A percentile compares a stretch with the other conserved stretches of the same genome.
Conservation (phyloP, 257 asterid species). For the Solanum pennellii region DNA sequence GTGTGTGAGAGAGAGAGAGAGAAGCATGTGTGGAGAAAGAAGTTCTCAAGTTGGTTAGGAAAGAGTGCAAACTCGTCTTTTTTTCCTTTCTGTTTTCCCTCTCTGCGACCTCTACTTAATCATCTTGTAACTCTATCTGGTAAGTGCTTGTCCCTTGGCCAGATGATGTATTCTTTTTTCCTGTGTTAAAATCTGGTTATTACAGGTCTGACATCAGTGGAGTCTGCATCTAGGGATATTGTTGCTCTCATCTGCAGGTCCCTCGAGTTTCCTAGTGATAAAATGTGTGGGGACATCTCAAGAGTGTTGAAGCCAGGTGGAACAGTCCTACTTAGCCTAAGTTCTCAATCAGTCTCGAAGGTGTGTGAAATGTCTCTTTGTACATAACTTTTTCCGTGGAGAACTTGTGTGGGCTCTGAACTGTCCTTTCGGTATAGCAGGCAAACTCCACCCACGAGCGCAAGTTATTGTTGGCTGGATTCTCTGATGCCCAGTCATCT, state of each 20-base stretch:
- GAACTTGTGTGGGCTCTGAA: neutral
- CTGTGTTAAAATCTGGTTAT: neutral
- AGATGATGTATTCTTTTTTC: neutral
- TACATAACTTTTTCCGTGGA: neutral
- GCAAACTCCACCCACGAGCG: conserved; percentile 50
- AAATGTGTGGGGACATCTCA: conserved; percentile 38
- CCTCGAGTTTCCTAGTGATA: conserved; percentile 40
- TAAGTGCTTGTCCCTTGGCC: neutral
- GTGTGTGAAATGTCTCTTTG: neutral
- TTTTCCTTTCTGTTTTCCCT: neutral
- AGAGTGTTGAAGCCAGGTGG: conserved; percentile 74
- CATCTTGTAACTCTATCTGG: neutral
- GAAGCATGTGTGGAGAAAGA: neutral
- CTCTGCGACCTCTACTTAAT: neutral
- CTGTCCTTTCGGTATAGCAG: conserved; percentile 26
- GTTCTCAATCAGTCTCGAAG: conserved; percentile 26
- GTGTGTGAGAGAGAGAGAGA: neutral
- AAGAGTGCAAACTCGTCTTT: neutral
- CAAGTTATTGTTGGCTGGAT: conserved; percentile 67
- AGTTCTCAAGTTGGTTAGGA: neutral
- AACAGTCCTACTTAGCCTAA: conserved; percentile 27
- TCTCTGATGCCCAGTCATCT: conserved; percentile 48
- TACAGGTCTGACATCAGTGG: conserved; percentile 44
- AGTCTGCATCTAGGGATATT: conserved; percentile 46
- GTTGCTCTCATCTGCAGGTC: conserved; percentile 40